Base-by-base conservation (phyloP, 1,139 yeast genomes). In the Pichia sp. region DNA sequence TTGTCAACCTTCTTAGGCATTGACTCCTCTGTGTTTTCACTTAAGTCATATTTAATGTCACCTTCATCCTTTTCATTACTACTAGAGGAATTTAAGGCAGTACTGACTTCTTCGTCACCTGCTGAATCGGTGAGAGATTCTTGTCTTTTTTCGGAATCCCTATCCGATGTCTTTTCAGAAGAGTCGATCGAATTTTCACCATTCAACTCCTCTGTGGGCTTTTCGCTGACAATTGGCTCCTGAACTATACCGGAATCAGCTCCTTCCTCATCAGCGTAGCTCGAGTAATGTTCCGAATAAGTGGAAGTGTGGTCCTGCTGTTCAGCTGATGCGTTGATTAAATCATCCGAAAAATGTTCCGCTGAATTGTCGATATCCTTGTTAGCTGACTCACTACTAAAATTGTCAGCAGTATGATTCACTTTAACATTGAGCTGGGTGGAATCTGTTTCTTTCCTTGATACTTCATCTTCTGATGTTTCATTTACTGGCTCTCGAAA, bases 121-220 rank as follows among this genome's bases (percentile, higher is more conserved):
- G 26, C 26, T 23, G 26, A 23, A 23, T 23, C 26, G 26, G 26
- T 23, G 26, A 23, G 26, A 23, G 26, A 23, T 23, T 23, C 26
- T 23, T 23, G 26, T 23, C 26, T 23, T 23, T 23, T 23, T 23
- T 23, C 26, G 26, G 26, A 23, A 23, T 23, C 26, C 26, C 26
- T 23, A 1, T 42, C 45, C 15, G 57, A 62, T 30, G 51, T 54
- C 6, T 45, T 49, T 15, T 42, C 45, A 10, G 15, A 10, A 10
- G 10, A 23, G 15, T n/a, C 44, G 15, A 8, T 36, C 13, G 13
- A 13, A 13, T 36, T n/a, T 13, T 36, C 40, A 13, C 15, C 44
- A 11, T 40, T n/a, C 13, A 40, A 11, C 11, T 11, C 44, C 44
- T 40, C 44, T 10, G 11, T n/a, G 11, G 15, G 15, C 19, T n/a